A percentile compares a stretch with the other conserved stretches of the same genome.
Evolutionary conservation across 164 flowering plant genomes (phyloP).

Genomic region (Dillenia turbinata): DNA sequence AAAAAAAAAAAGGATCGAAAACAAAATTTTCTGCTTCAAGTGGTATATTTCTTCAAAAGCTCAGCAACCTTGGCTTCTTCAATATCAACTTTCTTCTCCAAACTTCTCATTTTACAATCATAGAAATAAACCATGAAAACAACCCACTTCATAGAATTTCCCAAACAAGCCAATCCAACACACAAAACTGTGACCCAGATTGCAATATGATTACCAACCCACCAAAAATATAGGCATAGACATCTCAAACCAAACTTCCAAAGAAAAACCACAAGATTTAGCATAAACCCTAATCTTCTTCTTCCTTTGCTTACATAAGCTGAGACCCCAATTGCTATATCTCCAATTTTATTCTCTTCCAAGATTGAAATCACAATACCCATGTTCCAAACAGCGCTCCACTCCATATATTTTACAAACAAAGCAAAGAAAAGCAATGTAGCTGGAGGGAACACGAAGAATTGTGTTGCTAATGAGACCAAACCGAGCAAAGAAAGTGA

Average conservation of each 20-base stretch:
- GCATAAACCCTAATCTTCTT: slow-evolving; percentile 10
- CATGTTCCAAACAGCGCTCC: slow-evolving; percentile 19
- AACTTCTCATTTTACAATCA: slow-evolving; percentile 6
- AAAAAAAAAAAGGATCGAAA: no score
- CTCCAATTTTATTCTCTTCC: slow-evolving; percentile 15
- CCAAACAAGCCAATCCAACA: slow-evolving; percentile 7
- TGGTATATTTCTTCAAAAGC: no score
- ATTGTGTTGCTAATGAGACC: slow-evolving; percentile 8
- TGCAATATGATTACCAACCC: slow-evolving; percentile 1
- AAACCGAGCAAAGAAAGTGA: slow-evolving; percentile 11
- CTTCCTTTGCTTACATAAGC: slow-evolving; percentile 14
- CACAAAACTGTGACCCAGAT: not conserved
- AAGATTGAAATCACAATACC: slow-evolving; percentile 14
- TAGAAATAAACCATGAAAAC: slow-evolving; percentile 10
- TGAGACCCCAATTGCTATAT: slow-evolving; percentile 15
- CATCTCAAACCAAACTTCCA: slow-evolving; percentile 15
- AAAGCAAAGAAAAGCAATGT: not conserved
- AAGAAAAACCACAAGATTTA: slow-evolving; percentile 17
- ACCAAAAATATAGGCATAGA: slow-evolving; percentile 1
- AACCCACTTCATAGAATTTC: slow-evolving; percentile 12
- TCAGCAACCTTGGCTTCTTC: not conserved
- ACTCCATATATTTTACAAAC: slow-evolving; percentile 16
- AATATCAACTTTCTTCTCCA: slow-evolving; percentile 8
- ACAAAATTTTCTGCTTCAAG: no score
- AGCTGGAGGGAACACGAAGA: not conserved